Evolutionary conservation across 495 filamentous ascomycete species (phyloP).

Genomic region (Acidomyces sp.): DNA sequence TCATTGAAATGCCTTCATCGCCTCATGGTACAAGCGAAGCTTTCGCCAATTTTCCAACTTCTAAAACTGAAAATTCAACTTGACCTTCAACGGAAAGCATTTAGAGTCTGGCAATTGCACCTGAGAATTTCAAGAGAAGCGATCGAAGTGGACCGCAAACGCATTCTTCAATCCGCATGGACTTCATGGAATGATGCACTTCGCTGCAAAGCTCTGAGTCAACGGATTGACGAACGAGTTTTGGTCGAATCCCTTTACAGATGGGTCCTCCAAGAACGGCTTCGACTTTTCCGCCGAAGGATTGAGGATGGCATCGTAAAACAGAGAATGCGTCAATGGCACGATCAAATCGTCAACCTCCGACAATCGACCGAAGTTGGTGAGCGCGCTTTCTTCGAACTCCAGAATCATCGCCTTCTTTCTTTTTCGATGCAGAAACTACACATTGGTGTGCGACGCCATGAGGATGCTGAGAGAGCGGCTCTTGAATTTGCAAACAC

Average conservation of each 20-base stretch:
- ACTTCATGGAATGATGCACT: conserved; percentile 55
- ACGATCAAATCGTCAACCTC: conserved; percentile 18
- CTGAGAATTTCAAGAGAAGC: conserved; percentile 41
- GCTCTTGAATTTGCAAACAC: conserved; percentile 9
- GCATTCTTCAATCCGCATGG: conserved; percentile 46
- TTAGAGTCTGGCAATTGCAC: conserved; percentile 41
- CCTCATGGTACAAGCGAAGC: conserved; percentile 33
- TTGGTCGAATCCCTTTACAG: conserved; percentile 48
- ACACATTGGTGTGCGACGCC: conserved; percentile 16
- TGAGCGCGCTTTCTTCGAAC: conserved; percentile 13
- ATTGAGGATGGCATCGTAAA: conserved; percentile 38
- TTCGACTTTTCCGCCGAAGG: conserved; percentile 39
- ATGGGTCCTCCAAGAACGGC: conserved; percentile 48
- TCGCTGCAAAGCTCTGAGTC: conserved; percentile 40
- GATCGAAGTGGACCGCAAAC: conserved; percentile 37
- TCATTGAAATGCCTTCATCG: conserved; percentile 23
- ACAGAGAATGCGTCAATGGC: conserved; percentile 24
- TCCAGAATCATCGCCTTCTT: conserved; percentile 12
- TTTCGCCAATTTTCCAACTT: conserved; percentile 32
- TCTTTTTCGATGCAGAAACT: conserved; percentile 9
- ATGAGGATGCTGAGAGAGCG: conserved; percentile 17
- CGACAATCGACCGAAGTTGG: conserved; percentile 12
- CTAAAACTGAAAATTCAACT: conserved; percentile 36
- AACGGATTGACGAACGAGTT: conserved; percentile 45
- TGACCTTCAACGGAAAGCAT: conserved; percentile 37